Evolutionary conservation across 192 early-diverging fungal genomes (phyloP).

Genomic region (Coemansia sp.): DNA sequence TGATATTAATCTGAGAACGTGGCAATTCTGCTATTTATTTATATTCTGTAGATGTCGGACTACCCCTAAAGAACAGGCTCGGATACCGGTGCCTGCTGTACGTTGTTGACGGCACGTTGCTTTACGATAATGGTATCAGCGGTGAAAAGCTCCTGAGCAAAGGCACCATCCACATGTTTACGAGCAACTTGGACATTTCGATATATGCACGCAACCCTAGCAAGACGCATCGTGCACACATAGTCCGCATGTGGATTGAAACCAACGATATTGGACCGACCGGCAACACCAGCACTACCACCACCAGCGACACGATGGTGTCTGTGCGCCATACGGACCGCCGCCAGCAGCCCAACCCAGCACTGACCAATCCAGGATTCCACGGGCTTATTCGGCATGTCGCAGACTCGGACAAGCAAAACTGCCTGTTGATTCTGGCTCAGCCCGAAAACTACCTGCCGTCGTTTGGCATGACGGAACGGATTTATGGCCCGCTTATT

Average conservation of each 20-base stretch:
- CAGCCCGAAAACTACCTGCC: conserved; percentile 43
- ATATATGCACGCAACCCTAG: conserved; percentile 48
- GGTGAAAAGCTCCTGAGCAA: conserved; percentile 47
- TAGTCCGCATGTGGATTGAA: conserved; percentile 50
- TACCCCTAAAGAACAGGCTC: conserved; percentile 42
- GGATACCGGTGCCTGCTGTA: conserved; percentile 48
- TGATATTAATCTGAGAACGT: neutral
- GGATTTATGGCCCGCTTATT: conserved; percentile 33
- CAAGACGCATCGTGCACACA: conserved; percentile 44
- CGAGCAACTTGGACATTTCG: conserved; percentile 19
- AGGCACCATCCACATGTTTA: conserved; percentile 41
- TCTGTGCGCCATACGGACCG: conserved; percentile 4
- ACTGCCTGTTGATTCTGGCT: conserved; percentile 33
- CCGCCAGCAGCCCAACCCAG: neutral
- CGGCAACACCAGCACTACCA: conserved; percentile 1
- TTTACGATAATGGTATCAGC: conserved; percentile 47
- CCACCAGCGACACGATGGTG: conserved; percentile 5
- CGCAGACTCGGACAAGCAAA: conserved; percentile 49
- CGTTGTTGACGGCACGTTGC: conserved; percentile 40
- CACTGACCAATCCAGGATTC: conserved; percentile 20
- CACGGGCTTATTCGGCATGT: conserved; percentile 33
- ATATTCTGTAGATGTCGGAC: conserved; percentile 43
- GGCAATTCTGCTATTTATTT: neutral
- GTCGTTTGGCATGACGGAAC: conserved; percentile 43
- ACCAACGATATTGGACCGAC: conserved; percentile 7